Evolutionary conservation across 352 stramenopile species (phyloP).

Genomic region (Thalassiosira hispida): DNA sequence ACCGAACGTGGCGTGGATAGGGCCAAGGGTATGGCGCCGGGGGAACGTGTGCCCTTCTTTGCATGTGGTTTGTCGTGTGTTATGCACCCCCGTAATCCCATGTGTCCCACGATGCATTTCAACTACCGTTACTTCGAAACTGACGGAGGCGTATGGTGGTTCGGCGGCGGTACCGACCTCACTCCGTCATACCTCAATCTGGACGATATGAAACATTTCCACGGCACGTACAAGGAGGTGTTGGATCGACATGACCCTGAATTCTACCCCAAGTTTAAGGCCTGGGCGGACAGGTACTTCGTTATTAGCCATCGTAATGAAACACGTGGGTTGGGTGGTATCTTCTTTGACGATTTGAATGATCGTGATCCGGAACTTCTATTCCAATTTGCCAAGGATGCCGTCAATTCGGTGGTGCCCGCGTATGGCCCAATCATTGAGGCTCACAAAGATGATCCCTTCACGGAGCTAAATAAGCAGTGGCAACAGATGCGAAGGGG

Average conservation of each 20-base stretch:
- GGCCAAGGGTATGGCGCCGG: slow-evolving; percentile 85
- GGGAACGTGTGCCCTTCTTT: slow-evolving; percentile 93
- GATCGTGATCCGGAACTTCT: slow-evolving; percentile 89
- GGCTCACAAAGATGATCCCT: slow-evolving; percentile 94
- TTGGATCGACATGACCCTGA: slow-evolving; percentile 93
- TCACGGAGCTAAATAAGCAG: slow-evolving; percentile 95
- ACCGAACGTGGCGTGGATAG: slow-evolving; percentile 87
- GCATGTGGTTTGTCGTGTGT: slow-evolving; percentile 94
- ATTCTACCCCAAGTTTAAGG: slow-evolving; percentile 96
- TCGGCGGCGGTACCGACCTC: slow-evolving; percentile 92
- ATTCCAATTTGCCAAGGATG: slow-evolving; percentile 84
- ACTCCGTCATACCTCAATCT: slow-evolving; percentile 96
- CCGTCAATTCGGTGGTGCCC: slow-evolving; percentile 81
- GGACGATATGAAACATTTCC: slow-evolving; percentile 95
- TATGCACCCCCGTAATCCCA: slow-evolving; percentile 93
- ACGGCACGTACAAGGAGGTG: slow-evolving; percentile 95
- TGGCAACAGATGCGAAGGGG: slow-evolving; percentile 95
- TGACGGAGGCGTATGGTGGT: slow-evolving; percentile 87
- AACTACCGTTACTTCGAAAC: slow-evolving; percentile 99
- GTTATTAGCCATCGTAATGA: slow-evolving; percentile 96
- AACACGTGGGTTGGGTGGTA: slow-evolving; percentile 94
- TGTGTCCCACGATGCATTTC: slow-evolving; percentile 95
- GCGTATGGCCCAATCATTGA: slow-evolving; percentile 96
- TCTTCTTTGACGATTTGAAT: slow-evolving; percentile 98
- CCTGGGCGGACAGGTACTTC: slow-evolving; percentile 98